Percentiles rank a stretch among this genome's conserved stretches.
These are phyloP conservation scores for Agroathelia rolfsii DNA, from an alignment of 1,284 basidiomycete species.

Conservation along the genomic window DNA sequence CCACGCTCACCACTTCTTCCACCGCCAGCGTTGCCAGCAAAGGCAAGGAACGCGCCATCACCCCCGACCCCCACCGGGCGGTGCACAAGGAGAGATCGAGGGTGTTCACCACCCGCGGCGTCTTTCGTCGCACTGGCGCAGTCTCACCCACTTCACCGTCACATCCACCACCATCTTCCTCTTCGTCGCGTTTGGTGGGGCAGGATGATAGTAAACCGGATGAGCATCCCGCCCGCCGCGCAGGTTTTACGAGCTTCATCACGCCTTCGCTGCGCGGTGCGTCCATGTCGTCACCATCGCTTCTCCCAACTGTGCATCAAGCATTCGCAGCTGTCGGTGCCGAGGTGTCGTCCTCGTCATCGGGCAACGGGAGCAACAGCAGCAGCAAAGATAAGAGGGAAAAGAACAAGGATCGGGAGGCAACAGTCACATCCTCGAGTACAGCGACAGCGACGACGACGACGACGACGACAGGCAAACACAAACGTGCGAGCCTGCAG, in stretches of 20 bases:
- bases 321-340: slow-evolving; percentile 38
- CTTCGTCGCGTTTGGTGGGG: slow-evolving; percentile 18
- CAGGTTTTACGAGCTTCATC: slow-evolving; percentile 46
- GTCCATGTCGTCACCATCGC: slow-evolving; percentile 61
- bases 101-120: slow-evolving; percentile 39
- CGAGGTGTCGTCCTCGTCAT: slow-evolving; percentile 35
- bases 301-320: slow-evolving; percentile 42
- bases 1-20: slow-evolving; percentile 30
- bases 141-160: slow-evolving; percentile 34
- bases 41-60: slow-evolving; percentile 29
- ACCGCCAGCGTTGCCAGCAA: slow-evolving; percentile 30
- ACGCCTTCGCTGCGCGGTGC: slow-evolving; percentile 56
- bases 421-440: too few species aligned
- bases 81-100: slow-evolving; percentile 26
- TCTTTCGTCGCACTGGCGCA: slow-evolving; percentile 39
- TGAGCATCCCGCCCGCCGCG: slow-evolving; percentile 30
- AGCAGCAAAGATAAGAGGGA: too few species aligned
- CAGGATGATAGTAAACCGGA: slow-evolving; percentile 21
- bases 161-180: slow-evolving; percentile 21
- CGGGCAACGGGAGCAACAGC: too few species aligned
- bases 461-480: too few species aligned
- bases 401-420: too few species aligned
- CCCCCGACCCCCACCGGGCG: slow-evolving; percentile 21
- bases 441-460: too few species aligned
- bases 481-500: too few species aligned